Evolutionary conservation across 306 rosid genomes (phyloP).

Genomic region (Benincasa hispida): DNA sequence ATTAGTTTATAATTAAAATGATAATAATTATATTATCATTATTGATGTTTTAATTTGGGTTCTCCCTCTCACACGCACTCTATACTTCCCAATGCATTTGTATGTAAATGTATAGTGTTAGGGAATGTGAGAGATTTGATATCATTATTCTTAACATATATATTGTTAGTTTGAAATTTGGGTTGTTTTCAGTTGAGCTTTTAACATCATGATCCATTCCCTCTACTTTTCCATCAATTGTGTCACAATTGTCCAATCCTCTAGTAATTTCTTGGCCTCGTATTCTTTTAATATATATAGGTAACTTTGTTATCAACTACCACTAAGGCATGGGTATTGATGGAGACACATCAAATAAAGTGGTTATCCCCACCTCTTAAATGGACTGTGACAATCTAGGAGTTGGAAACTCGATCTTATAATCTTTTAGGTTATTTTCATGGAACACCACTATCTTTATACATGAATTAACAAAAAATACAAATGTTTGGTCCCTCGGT

Average conservation of each 20-base stretch:
- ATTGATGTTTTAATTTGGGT: background rate
- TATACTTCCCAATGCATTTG: background rate
- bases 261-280: background rate
- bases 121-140: constrained; percentile 7
- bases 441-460: background rate
- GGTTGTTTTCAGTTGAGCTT: background rate
- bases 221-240: background rate
- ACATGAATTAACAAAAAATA: background rate
- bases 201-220: background rate
- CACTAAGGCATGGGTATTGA: background rate
- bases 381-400: background rate
- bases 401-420: background rate
- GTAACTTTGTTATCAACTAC: background rate
- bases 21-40: background rate
- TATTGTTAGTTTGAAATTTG: background rate
- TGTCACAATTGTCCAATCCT: background rate
- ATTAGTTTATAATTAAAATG: background rate
- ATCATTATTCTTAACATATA: background rate
- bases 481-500: too few species aligned
- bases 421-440: background rate
- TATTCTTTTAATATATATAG: background rate
- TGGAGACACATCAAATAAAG: background rate
- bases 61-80: background rate
- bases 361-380: background rate
- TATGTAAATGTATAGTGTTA: background rate